A percentile compares a stretch with the other conserved stretches of the same genome.
Evolutionary conservation across 2,329 filamentous ascomycete species (phyloP).

Genomic region (Graphiopsis chlorocephala): DNA sequence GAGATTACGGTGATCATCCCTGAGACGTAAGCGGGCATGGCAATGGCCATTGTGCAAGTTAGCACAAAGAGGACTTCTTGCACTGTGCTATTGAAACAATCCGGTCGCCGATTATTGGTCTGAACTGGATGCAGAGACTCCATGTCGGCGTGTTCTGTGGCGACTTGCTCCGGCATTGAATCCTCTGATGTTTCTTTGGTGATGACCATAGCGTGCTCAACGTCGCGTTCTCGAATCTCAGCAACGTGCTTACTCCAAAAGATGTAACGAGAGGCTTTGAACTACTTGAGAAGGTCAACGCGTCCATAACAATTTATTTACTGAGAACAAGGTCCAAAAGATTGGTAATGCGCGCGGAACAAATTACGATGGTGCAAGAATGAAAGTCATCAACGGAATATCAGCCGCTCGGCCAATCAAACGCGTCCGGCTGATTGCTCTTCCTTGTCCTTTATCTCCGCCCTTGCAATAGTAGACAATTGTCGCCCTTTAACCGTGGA

Average conservation of each 20-base stretch:
- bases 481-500: not conserved
- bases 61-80: constrained; percentile 65
- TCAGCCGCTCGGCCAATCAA: constrained; percentile 3
- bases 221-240: not conserved
- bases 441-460: not conserved
- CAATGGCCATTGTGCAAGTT: constrained; percentile 66
- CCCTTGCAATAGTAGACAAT: not conserved
- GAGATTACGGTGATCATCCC: constrained; percentile 62
- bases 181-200: not conserved
- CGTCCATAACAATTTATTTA: not conserved
- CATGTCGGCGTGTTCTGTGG: not conserved
- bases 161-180: not conserved
- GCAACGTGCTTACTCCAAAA: not conserved
- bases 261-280: not conserved
- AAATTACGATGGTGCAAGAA: not conserved
- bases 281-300: not conserved
- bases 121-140: constrained; percentile 20
- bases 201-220: not conserved
- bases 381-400: not conserved
- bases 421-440: not conserved
- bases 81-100: constrained; percentile 60
- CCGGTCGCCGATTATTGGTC: constrained; percentile 43
- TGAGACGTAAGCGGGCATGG: constrained; percentile 58
- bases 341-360: constrained; percentile 6
- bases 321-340: not conserved